Base-by-base conservation (phyloP, 768 basidiomycete species). In the Gymnopilus dilepis region DNA sequence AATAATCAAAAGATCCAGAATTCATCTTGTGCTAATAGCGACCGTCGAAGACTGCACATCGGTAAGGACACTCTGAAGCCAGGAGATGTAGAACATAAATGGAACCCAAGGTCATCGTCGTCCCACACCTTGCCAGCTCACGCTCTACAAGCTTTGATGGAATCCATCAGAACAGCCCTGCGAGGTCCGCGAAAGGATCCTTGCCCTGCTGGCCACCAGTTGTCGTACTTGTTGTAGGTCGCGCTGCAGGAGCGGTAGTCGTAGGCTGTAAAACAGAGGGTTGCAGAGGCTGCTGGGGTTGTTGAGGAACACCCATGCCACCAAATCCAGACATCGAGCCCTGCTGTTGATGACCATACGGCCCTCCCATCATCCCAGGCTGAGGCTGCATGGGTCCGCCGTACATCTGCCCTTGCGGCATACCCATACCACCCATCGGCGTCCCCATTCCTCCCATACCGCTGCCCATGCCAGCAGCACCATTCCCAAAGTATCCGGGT, bases 111-210 rank as follows among this genome's bases (percentile, higher is more conserved):
- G 7, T 41, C 1, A 6, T 8, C 8, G 26, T 26, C 43, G 24
- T 47, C 15, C 22, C 15, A 26, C 15, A 21, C 17, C 15, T 21
- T 13, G 3, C 40, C 17, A 41, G 40, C 11, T 24, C 3, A 13
- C 22, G 4, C 7, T 26, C 43, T 13, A 47, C 2, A 13, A 19
- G n/a, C 41, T 19, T 21, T 11, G 21, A 19, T 42, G 22, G 26
- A 24, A 28, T 6, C 8, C 47, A 26, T 65, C 59, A 94, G 72
- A 94, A 93, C 57, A 94, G 74, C 19, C 88, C 88, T 2, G 82
- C 91, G 34, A 94, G 79, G 75, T 94, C 92, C 6, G 91, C 91
- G 68, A 94, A 94, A 41, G 93, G 92, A 73, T 94, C 92, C 71
- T 91, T 94, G 59, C 76, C 79, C 63, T 84, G 81, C 43, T 69